phyloP scores from a whole-genome alignment of 441 rosid species.

The Populus hybrid region DNA sequence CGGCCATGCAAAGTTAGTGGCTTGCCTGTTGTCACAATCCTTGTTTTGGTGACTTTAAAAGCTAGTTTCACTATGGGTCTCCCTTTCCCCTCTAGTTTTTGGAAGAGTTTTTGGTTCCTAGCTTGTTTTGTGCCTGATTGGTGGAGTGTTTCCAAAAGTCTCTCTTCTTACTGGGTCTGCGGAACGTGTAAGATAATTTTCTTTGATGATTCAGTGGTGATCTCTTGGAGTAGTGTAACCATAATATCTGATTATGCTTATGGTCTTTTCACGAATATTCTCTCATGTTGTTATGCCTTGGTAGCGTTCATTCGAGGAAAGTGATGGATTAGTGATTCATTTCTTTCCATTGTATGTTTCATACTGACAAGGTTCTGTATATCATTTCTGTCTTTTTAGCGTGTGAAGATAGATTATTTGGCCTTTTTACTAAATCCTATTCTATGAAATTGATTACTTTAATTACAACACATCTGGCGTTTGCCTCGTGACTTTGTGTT shows the following conservation, averaged over 20 bases:
- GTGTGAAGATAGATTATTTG: background rate
- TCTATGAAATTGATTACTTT: background rate
- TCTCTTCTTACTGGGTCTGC: background rate
- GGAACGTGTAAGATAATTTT: background rate
- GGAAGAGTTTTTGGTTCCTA: background rate
- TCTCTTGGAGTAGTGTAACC: background rate
- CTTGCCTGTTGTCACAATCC: conserved; percentile 1
- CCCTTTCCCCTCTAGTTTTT: background rate
- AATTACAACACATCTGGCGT: background rate
- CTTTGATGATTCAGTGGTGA: background rate
- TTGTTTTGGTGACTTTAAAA: background rate
- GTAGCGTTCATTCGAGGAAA: background rate
- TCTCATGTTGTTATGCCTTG: background rate
- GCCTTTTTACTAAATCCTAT: background rate
- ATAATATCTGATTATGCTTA: background rate
- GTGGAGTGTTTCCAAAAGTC: no score
- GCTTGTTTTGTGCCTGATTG: no score
- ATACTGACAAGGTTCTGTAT: background rate
- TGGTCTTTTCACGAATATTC: background rate
- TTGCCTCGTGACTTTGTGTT: background rate
- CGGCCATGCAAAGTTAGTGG: conserved; percentile 3
- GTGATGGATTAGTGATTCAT: no score
- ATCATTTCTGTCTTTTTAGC: background rate
- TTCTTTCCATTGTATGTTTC: background rate
- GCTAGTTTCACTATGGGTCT: background rate